Evolutionary conservation across 1,139 yeast species (phyloP).

Genomic region (Geotrichum cucujoidarum): DNA sequence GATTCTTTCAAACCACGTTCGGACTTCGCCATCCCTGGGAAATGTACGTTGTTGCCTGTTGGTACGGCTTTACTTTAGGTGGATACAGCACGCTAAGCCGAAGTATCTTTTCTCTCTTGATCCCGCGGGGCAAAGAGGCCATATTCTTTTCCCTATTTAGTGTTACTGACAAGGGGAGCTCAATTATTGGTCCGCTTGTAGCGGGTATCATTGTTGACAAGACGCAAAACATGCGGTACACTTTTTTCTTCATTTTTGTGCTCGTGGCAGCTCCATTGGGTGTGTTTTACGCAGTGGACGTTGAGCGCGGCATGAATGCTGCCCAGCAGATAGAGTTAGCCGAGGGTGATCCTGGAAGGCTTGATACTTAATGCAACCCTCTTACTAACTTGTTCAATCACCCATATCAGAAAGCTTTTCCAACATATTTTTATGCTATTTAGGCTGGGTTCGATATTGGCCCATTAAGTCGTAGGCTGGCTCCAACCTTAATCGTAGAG

Average conservation of each 20-base stretch:
- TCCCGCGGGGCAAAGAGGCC: constrained; percentile 65
- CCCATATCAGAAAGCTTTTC: too few relatives aligned
- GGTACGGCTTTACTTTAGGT: constrained; percentile 70
- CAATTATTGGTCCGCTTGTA: constrained; percentile 61
- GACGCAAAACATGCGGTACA: constrained; percentile 63
- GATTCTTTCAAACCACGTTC: constrained; percentile 45
- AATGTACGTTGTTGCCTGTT: constrained; percentile 57
- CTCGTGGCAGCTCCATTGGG: constrained; percentile 51
- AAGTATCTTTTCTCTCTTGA: constrained; percentile 51
- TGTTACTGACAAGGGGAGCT: constrained; percentile 70
- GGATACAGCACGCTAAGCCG: constrained; percentile 62
- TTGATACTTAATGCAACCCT: too few relatives aligned
- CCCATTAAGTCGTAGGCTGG: too few relatives aligned
- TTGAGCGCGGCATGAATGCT: constrained; percentile 49
- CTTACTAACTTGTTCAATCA: too few relatives aligned
- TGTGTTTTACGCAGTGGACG: constrained; percentile 46
- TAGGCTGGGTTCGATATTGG: too few relatives aligned
- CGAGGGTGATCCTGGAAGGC: constrained; percentile 14
- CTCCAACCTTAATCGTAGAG: too few relatives aligned
- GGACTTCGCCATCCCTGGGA: constrained; percentile 60
- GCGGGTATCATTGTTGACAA: constrained; percentile 61
- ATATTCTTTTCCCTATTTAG: constrained; percentile 65
- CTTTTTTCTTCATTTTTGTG: constrained; percentile 54
- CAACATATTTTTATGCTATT: too few relatives aligned
- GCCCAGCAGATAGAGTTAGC: constrained; percentile 30